phyloP scores from a whole-genome alignment of 2,329 filamentous ascomycete genomes.

The Pseudogymnoascus sp. region DNA sequence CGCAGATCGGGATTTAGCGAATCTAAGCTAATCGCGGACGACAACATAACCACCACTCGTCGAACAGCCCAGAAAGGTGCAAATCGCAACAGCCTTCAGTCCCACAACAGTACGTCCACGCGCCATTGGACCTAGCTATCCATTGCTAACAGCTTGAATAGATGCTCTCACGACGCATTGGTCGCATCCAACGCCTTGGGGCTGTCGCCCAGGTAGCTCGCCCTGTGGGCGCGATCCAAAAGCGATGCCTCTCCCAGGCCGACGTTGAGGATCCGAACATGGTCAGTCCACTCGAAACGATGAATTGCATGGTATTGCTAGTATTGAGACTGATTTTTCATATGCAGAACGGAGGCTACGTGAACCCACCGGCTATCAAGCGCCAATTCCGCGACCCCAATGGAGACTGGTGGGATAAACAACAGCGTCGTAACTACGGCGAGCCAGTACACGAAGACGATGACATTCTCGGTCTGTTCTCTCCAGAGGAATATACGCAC shows the following conservation, averaged over 20 bases:
- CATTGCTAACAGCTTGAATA: conserved; percentile 12
- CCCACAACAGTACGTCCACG: conserved; percentile 1
- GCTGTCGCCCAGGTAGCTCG: conserved; percentile 24
- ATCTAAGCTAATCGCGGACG: conserved; percentile 36
- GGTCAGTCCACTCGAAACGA: conserved; percentile 40
- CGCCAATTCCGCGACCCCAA: conserved; percentile 89
- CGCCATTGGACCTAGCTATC: not conserved
- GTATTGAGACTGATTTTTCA: conserved; percentile 7
- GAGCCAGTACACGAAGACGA: conserved; percentile 96
- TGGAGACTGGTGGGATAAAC: conserved; percentile 93
- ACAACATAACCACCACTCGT: conserved; percentile 44
- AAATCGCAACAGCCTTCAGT: conserved; percentile 8
- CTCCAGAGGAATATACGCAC: conserved; percentile 84
- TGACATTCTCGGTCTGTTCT: conserved; percentile 85
- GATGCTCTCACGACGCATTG: conserved; percentile 38
- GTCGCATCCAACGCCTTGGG: conserved; percentile 33
- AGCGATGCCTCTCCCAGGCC: conserved; percentile 32
- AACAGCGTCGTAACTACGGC: conserved; percentile 93
- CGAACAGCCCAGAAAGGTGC: conserved; percentile 3
- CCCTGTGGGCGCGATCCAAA: conserved; percentile 30
- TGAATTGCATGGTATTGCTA: not conserved
- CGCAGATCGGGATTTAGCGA: conserved; percentile 11
- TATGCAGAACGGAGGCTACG: conserved; percentile 73
- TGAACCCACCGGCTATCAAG: conserved; percentile 73
- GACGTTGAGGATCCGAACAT: conserved; percentile 60